Evolutionary conservation across 2,329 filamentous ascomycete species (phyloP), one percentile per base, ranked within the genome.

Genomic region (Curvularia spicifera): DNA sequence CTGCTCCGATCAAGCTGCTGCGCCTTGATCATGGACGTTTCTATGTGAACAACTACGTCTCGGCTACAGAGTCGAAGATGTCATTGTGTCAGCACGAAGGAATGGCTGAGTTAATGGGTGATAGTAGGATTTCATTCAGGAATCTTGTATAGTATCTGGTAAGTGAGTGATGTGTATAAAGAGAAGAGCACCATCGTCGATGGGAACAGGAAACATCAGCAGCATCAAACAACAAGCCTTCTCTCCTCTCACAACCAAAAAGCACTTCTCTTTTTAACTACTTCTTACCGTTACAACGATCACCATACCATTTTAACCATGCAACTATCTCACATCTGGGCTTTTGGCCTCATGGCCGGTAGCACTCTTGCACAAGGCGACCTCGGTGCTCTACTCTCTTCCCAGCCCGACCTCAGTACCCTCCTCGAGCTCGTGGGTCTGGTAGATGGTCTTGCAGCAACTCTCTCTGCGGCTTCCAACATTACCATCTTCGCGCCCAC

Each of bases 401-500:
- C 66, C 26, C 76, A 76, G 47, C 43, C 63, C 9, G 67, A 76
- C 15, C 68, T 77, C 26, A 73, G 73, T 20, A 70, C 67, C 4
- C 66, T 78, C 10, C 65, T 70, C 46, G 68, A 70, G 10, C 72
- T 81, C 42, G 71, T 83, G 18, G 44, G 67, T 20, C 65, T 70
- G 13, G 70, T 78, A n/a, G 75, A 79, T 5, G 72, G 72, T 2
- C 63, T 83, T 24, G 66, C 78, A 20, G 57, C 69, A 4, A 69
- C 72, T 2, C 73, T 85, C 29, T 67, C 71, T 18, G 60, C 64
- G 13, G 70, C 79, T 5, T 69, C 71, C 13, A 85, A 87, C 68
- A 78, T 87, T 59, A 88, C 86, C 2, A 73, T 87, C 29, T 76
- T 87, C 10, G 84, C 84, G 0, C 84, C 84, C 0, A 83, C 78